These are phyloP conservation scores for Penicillium tannophilum DNA, from an alignment of 495 filamentous ascomycete genomes.

Conservation along the genomic window DNA sequence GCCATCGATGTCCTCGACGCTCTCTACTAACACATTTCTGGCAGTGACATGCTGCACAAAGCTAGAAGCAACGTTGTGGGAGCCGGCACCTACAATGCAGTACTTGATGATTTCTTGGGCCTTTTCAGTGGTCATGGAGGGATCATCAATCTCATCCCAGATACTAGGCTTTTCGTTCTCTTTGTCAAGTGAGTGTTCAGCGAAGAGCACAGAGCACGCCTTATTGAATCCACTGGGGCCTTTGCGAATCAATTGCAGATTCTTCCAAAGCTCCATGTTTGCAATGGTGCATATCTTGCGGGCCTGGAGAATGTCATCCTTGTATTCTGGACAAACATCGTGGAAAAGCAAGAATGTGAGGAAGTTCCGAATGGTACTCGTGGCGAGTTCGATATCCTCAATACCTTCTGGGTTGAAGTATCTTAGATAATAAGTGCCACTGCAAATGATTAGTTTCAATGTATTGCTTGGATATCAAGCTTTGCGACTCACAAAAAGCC, in stretches of 20 bases:
- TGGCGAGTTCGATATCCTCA: conserved; percentile 59
- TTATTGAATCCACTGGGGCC: conserved; percentile 78
- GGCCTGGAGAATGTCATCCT: conserved; percentile 64
- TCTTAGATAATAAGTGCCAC: conserved; percentile 50
- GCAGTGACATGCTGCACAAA: conserved; percentile 31
- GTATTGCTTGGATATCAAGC: not conserved
- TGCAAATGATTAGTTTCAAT: conserved; percentile 16
- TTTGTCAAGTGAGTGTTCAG: conserved; percentile 42
- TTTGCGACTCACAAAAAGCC: conserved; percentile 69
- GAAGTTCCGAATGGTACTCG: conserved; percentile 76
- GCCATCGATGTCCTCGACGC: conserved; percentile 48
- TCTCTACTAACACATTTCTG: conserved; percentile 32
- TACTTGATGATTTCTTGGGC: conserved; percentile 49
- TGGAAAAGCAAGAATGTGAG: conserved; percentile 84
- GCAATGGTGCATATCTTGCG: conserved; percentile 68
- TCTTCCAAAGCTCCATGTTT: conserved; percentile 63
- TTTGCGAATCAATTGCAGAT: conserved; percentile 43
- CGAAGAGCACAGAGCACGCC: conserved; percentile 62
- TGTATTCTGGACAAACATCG: conserved; percentile 70
- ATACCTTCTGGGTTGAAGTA: conserved; percentile 53
- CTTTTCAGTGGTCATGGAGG: not conserved
- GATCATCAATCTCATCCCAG: not conserved
- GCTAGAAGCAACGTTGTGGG: conserved; percentile 34
- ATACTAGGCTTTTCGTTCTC: not conserved
- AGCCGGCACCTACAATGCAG: conserved; percentile 43